phyloP scores from a whole-genome alignment of 75 land plant species.

The Isoetes taiwanensis region DNA sequence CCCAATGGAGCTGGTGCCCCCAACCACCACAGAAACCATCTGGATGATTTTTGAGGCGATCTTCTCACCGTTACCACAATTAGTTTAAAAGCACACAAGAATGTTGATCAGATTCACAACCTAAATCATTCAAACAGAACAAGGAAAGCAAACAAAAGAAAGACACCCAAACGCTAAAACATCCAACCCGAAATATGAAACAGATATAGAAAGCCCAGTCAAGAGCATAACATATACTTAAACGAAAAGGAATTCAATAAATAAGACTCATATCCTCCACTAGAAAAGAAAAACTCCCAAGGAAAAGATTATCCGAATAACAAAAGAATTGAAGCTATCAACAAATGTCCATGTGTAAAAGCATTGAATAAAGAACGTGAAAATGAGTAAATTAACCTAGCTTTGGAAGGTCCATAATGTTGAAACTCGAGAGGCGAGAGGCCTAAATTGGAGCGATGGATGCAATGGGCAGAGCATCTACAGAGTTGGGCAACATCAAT shows the following conservation, averaged over 20 bases:
- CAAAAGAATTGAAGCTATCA: too few species aligned
- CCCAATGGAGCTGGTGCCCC: constrained; percentile 98
- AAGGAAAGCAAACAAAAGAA: not conserved
- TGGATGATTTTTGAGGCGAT: constrained; percentile 46
- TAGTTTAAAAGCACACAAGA: constrained; percentile 11
- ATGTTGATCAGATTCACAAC: too few species aligned
- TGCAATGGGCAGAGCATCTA: constrained; percentile 67
- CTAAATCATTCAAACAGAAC: too few species aligned
- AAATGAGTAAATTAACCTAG: constrained; percentile 42
- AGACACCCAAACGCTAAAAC: not conserved
- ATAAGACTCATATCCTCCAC: not conserved
- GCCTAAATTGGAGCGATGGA: constrained; percentile 62
- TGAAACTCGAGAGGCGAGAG: constrained; percentile 58
- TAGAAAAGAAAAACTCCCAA: not conserved
- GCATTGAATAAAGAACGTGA: not conserved
- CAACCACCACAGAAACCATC: constrained; percentile 97
- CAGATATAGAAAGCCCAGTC: not conserved
- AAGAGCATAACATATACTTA: not conserved
- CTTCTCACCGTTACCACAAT: constrained; percentile 58
- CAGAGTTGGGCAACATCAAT: constrained; percentile 90
- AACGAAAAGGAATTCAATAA: not conserved
- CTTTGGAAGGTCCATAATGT: constrained; percentile 82
- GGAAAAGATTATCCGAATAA: not conserved
- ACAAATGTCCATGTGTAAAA: too few species aligned
- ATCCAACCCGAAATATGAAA: not conserved